phyloP scores from a whole-genome alignment of 306 rosid genomes.

The Fragaria iinumae region DNA sequence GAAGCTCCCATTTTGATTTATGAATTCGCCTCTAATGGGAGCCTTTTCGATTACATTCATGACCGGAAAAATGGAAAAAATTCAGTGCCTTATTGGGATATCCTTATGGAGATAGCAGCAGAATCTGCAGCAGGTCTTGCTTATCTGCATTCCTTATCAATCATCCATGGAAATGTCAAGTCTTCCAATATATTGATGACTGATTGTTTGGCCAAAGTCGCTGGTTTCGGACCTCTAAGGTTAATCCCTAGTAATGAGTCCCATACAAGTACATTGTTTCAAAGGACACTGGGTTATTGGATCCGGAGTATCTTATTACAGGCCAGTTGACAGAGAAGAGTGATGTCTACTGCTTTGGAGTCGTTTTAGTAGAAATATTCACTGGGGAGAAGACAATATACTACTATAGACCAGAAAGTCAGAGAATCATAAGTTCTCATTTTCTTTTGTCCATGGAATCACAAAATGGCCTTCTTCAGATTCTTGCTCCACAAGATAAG shows the following conservation, averaged over 20 bases:
- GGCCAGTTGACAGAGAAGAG: slow-evolving; percentile 13
- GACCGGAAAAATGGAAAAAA: background rate
- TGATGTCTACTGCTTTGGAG: slow-evolving; percentile 15
- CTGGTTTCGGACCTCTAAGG: background rate
- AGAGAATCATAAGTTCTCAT: background rate
- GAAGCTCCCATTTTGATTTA: slow-evolving; percentile 3
- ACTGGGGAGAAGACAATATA: slow-evolving; percentile 6
- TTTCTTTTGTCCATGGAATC: background rate
- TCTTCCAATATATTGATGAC: background rate
- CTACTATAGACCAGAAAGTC: background rate
- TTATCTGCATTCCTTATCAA: background rate
- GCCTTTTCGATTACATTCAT: background rate
- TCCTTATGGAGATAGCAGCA: background rate
- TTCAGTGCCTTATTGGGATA: background rate
- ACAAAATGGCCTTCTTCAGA: background rate
- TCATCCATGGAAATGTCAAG: background rate
- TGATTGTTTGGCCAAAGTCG: background rate
- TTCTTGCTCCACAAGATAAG: background rate
- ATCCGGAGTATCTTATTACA: background rate
- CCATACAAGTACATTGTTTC: background rate
- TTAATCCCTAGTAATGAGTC: background rate
- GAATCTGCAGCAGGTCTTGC: slow-evolving; percentile 11
- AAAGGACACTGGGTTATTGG: slow-evolving; percentile 5
- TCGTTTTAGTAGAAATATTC: background rate
- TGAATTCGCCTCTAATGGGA: background rate